Percentiles rank a stretch among this genome's conserved stretches.
Evolutionary conservation across 306 rosid species (phyloP).

Genomic region (apple (Malus domestica)): DNA sequence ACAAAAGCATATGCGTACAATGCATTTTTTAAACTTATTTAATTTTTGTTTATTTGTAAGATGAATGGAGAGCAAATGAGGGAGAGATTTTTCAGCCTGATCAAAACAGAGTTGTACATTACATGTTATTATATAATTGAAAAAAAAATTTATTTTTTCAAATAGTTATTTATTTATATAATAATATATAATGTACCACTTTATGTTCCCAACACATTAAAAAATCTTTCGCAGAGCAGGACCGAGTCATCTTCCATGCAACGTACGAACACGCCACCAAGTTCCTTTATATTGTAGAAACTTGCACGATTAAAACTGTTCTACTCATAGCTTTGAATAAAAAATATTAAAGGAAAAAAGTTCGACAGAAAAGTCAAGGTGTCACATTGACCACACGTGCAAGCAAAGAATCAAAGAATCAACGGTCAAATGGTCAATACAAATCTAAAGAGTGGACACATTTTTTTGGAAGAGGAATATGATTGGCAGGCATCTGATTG

Average conservation of each 20-base stretch:
- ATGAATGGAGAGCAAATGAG: no score
- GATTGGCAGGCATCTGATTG: background rate
- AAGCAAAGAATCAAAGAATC: slow-evolving; percentile 4
- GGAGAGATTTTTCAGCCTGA: no score
- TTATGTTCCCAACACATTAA: accelerated
- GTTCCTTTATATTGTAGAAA: background rate
- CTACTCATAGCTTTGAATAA: background rate
- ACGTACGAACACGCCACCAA: background rate
- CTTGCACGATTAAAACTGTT: slow-evolving; percentile 22
- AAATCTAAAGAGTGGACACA: slow-evolving; percentile 4
- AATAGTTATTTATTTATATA: no score
- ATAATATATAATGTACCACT: no score
- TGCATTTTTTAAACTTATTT: background rate
- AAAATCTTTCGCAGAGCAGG: background rate
- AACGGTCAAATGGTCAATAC: slow-evolving; percentile 6
- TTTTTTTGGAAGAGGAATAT: background rate
- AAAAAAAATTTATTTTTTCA: no score
- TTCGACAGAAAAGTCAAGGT: background rate
- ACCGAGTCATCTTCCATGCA: background rate
- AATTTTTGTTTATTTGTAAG: background rate
- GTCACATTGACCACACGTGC: slow-evolving; percentile 27
- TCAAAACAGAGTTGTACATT: no score
- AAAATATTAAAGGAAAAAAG: background rate
- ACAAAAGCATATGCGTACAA: no score
- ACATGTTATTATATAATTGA: no score